Conservation (phyloP, 148 eudicot species). For the Camellia lanceoleosa region DNA sequence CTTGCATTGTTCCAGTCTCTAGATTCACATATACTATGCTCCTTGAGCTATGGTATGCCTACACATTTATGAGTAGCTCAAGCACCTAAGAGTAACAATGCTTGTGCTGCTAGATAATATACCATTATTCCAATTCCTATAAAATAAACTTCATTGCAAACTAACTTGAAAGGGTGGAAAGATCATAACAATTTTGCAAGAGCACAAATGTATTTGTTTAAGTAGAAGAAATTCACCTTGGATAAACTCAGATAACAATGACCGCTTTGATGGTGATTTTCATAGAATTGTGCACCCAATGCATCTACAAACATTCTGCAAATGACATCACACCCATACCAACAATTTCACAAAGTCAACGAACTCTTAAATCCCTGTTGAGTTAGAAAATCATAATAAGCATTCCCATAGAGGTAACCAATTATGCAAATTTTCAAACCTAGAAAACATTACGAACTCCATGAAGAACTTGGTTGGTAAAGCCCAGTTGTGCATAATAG, state of each 20-base stretch:
- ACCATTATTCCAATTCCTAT: not conserved
- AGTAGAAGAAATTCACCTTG: conserved; percentile 41
- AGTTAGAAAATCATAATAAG: not conserved
- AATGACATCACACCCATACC: conserved; percentile 1
- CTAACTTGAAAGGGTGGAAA: not conserved
- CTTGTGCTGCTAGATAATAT: conserved; percentile 62
- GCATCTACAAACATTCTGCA: conserved; percentile 90
- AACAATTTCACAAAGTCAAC: not conserved
- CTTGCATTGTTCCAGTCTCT: conserved; percentile 64
- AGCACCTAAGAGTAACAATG: conserved; percentile 86
- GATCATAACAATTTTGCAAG: not conserved
- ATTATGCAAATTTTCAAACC: conserved; percentile 32
- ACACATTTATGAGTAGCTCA: conserved; percentile 78
- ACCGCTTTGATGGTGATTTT: conserved; percentile 63
- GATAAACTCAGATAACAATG: conserved; percentile 69
- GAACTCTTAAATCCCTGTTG: not conserved
- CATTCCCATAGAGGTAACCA: not conserved
- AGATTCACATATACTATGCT: conserved; percentile 80
- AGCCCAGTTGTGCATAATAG: conserved; percentile 59
- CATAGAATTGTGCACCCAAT: conserved; percentile 66
- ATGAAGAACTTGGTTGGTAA: conserved; percentile 82
- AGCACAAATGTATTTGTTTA: not conserved
- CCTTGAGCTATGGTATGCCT: conserved; percentile 90
- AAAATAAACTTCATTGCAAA: not conserved
- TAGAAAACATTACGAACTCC: conserved; percentile 90